A percentile compares a stretch with the other conserved stretches of the same genome.
Conservation (phyloP, 208 protist species). For the Balamuthia mandrillaris region DNA sequence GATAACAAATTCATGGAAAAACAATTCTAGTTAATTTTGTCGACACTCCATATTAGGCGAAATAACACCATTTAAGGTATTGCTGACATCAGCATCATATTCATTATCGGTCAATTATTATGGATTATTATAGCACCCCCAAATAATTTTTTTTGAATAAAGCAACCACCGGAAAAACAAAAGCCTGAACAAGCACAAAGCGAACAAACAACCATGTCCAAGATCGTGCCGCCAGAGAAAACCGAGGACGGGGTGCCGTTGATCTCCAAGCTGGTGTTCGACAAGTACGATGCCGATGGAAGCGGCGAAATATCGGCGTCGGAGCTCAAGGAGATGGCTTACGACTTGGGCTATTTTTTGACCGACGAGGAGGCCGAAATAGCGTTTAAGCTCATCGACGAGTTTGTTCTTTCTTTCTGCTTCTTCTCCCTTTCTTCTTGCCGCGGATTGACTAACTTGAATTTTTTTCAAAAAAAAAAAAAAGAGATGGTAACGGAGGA, state of each 20-base stretch:
- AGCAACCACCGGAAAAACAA: no score
- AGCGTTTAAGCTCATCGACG: slow-evolving; percentile 2
- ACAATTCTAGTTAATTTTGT: no score
- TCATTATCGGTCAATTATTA: no score
- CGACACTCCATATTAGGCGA: no score
- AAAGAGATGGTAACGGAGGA: not conserved
- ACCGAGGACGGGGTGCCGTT: not conserved
- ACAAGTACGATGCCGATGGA: slow-evolving; percentile 24
- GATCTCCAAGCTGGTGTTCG: not conserved
- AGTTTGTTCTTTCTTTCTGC: not conserved
- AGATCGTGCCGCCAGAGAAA: no score
- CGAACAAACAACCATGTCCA: no score
- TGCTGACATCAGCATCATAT: no score
- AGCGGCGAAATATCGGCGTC: not conserved
- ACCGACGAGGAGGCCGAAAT: not conserved
- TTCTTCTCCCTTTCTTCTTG: not conserved
- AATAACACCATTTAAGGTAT: no score
- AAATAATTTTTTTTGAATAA: no score
- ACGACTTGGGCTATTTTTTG: slow-evolving; percentile 1
- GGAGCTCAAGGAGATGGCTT: slow-evolving; percentile 17
- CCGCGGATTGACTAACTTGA: not conserved
- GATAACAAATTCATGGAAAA: no score
- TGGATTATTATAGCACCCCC: no score
- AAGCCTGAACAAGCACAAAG: no score
- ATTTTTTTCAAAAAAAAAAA: not conserved